phyloP scores from a whole-genome alignment of 208 protist genomes.

The Tetramitus jugosus region DNA sequence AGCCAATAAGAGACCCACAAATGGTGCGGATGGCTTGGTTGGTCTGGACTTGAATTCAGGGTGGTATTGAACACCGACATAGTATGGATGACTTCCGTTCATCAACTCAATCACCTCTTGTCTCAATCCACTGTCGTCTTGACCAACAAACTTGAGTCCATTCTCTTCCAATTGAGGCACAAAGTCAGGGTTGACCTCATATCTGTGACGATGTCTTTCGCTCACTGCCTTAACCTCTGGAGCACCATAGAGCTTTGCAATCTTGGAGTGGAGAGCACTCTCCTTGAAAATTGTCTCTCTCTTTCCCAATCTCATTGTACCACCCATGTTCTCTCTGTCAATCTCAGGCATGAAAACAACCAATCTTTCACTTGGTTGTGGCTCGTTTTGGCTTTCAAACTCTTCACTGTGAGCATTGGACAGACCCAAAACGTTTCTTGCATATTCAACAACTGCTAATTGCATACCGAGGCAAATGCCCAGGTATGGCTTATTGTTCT shows the following conservation, averaged over 20 bases:
- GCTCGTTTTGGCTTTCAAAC: conserved; percentile 62
- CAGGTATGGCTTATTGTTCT: conserved; percentile 87
- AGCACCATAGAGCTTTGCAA: conserved; percentile 69
- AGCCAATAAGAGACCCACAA: conserved; percentile 85
- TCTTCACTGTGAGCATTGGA: conserved; percentile 83
- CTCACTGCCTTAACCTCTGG: conserved; percentile 48
- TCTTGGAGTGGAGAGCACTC: conserved; percentile 40
- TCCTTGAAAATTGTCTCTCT: conserved; percentile 47
- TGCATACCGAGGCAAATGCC: conserved; percentile 99
- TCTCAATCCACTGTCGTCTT: conserved; percentile 65
- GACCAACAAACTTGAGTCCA: conserved; percentile 79
- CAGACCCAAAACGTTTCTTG: conserved; percentile 80
- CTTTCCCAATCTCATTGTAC: conserved; percentile 97
- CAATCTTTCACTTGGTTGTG: conserved; percentile 38
- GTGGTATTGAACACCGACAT: conserved; percentile 93
- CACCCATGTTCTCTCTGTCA: conserved; percentile 83
- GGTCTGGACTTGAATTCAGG: conserved; percentile 93
- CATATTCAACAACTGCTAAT: conserved; percentile 84
- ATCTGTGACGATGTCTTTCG: conserved; percentile 96
- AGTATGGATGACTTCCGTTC: conserved; percentile 69
- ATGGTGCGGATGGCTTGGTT: conserved; percentile 85
- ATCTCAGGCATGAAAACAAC: conserved; percentile 96
- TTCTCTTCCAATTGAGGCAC: conserved; percentile 66
- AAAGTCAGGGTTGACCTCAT: conserved; percentile 90
- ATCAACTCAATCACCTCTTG: conserved; percentile 70